phyloP scores from a whole-genome alignment of 1,284 basidiomycete species.

The Lignosus rhinocerotis region DNA sequence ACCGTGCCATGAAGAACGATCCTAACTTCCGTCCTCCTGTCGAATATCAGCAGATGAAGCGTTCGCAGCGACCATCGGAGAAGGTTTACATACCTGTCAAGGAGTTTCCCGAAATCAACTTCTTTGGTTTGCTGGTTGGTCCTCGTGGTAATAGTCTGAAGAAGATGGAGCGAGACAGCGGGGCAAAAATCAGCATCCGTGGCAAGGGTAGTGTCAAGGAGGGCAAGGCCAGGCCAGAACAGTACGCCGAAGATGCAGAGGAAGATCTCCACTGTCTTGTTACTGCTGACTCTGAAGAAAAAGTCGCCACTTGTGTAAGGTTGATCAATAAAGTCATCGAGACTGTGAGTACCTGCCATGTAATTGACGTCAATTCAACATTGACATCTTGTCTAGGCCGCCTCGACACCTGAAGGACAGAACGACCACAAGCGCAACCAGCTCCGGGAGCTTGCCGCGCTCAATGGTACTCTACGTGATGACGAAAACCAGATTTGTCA shows the following conservation, averaged over 20 bases:
- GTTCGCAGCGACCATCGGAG: constrained; percentile 88
- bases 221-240: constrained; percentile 92
- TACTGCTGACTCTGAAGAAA: constrained; percentile 89
- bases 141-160: constrained; percentile 99
- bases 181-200: constrained; percentile 97
- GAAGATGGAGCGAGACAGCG: constrained; percentile 98
- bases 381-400: constrained; percentile 61
- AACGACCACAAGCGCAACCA: constrained; percentile 99
- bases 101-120: constrained; percentile 99
- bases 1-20: constrained; percentile 95
- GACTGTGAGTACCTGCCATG: constrained; percentile 63
- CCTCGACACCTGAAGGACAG: constrained; percentile 97
- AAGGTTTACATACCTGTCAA: constrained; percentile 99
- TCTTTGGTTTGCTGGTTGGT: constrained; percentile 97
- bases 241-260: constrained; percentile 94
- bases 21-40: constrained; percentile 96
- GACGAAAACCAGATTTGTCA: constrained; percentile 99
- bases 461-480: constrained; percentile 98
- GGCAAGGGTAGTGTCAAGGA: constrained; percentile 99
- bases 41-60: constrained; percentile 93
- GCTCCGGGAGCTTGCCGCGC: constrained; percentile 93
- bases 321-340: constrained; percentile 99
- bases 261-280: constrained; percentile 99
- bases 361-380: constrained; percentile 11
- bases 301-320: constrained; percentile 88